These are phyloP conservation scores for Fusarium armeniacum DNA, from an alignment of 2,329 filamentous ascomycete genomes.

Conservation along the genomic window DNA sequence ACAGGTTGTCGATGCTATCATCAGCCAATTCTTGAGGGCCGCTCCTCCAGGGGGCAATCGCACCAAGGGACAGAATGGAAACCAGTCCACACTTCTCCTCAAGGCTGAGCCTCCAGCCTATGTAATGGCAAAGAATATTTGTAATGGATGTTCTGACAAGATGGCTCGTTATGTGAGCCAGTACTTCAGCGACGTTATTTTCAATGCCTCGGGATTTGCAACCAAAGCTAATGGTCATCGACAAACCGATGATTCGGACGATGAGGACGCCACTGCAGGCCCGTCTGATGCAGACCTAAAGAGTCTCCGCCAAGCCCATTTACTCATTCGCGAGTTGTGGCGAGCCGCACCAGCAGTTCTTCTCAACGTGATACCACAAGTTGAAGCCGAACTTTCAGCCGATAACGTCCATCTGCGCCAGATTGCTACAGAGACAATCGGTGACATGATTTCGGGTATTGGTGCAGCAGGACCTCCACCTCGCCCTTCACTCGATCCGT, in stretches of 20 bases:
- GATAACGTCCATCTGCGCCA: slow-evolving; percentile 89
- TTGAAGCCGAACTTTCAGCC: slow-evolving; percentile 91
- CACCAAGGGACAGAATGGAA: slow-evolving; percentile 76
- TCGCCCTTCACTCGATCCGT: slow-evolving; percentile 79
- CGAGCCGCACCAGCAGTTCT: slow-evolving; percentile 89
- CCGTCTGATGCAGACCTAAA: slow-evolving; percentile 87
- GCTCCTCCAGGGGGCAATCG: slow-evolving; percentile 77
- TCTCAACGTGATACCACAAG: slow-evolving; percentile 91
- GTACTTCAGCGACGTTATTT: slow-evolving; percentile 97
- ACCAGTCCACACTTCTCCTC: slow-evolving; percentile 84
- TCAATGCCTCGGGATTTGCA: slow-evolving; percentile 80
- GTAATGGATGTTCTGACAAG: slow-evolving; percentile 88
- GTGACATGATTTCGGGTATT: slow-evolving; percentile 94
- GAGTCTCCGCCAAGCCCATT: slow-evolving; percentile 90
- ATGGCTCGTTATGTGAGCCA: slow-evolving; percentile 96
- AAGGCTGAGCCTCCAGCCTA: slow-evolving; percentile 94
- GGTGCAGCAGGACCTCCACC: slow-evolving; percentile 89
- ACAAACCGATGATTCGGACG: slow-evolving; percentile 73
- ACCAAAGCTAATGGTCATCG: slow-evolving; percentile 69
- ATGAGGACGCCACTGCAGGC: slow-evolving; percentile 70
- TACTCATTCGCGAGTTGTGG: slow-evolving; percentile 92
- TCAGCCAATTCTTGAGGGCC: slow-evolving; percentile 94
- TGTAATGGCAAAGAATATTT: slow-evolving; percentile 95
- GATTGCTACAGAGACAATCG: slow-evolving; percentile 92
- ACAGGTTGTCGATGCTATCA: slow-evolving; percentile 90